Evolutionary conservation across 257 asterid genomes (phyloP), one percentile per base, ranked within the genome.

Genomic region (Solanum paucissectum): DNA sequence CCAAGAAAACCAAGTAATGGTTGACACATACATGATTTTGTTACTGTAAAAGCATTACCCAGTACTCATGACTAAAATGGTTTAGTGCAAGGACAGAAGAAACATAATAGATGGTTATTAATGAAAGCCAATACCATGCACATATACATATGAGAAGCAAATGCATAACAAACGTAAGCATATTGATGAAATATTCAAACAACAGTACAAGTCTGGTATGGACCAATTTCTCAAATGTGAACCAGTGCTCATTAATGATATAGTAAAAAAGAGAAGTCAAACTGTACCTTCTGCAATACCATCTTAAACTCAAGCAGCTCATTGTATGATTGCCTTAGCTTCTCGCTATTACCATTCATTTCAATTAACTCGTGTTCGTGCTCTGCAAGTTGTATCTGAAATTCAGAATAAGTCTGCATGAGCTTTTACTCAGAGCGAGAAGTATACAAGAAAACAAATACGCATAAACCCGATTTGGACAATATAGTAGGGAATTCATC

Each of bases 321-420:
- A 88, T 97, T 97, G 89, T 94, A 96, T 66, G 98, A 90, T 88
- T 92, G 96, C 91, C 90, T 96, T 91, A 97, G 91, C 89, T 96
- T 95, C 88, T 97, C 99, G 37, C 94, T 93, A 85, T 96, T 97
- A 89, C 94, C 88, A 89, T 95, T 95, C 98, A 96, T 96, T 92
- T 97, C 99, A 91, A 92, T 94, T 84, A 96, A 92, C 96, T 93
- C 99, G 27, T 97, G 98, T 87, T 97, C 99, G 92, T 96, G 99
- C 88, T 96, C 99, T 27, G 89, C 95, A 46, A 97, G 94, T 92
- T 92, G 99, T 84, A 93, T 88, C 99, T 97, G 90, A 42, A 62
- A 86, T 86, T 79, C 88, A 52, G 32, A 49, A 82, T 82, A 82
- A 25, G 12, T 82, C 32, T 10, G 71, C 86, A 82, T 82, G 71